Base-by-base conservation (phyloP, 208 protist genomes). In the Naegleria fowleri region DNA sequence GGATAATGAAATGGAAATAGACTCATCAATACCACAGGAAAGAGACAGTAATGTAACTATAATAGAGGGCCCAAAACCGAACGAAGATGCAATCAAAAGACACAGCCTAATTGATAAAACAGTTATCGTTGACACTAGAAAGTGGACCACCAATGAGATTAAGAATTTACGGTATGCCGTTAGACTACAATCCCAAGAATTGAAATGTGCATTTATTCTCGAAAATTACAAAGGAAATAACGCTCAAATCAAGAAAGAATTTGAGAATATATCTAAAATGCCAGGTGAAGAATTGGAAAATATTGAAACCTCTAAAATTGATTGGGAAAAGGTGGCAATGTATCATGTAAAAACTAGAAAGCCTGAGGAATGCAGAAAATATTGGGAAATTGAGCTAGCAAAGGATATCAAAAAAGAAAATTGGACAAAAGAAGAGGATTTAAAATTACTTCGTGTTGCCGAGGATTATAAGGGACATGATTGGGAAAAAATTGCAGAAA, bases 351-450 rank as follows among this genome's bases (percentile, higher is more conserved):
- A 39, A 52, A n/a, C 52, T 13, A 59, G 92, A 52, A 91, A 83
- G 36, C 90, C 93, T 48, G 39, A 92, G 39, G 94, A 95, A 67
- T 94, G 92, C 36, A 83, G 93, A 67, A 84, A 93, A 3, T 84
- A 93, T 9, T 95, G 94, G 94, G 86, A 88, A 9, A 92, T 93
- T 22, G n/a, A 86, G 33, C 79, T 93, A 15, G 41, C 89, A 84
- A 91, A 90, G 2, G 5, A 38, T 3, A 93, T 95, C 43, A 93
- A 95, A 36, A 91, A 92, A 25, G 16, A 40, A 39, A 83, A 58
- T 38, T 95, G 91, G 79, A 93, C 93, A 0, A 94, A 94, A 48
- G 91, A 92, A 29, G 94, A 95, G 33, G 94, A 95, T 59, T 75
- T 91, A 36, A 33, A 83, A 19, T 43, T 95, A 4, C 58, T 95